Evolutionary conservation across 306 rosid genomes (phyloP).

Genomic region (Oxytropis ochrocephala): DNA sequence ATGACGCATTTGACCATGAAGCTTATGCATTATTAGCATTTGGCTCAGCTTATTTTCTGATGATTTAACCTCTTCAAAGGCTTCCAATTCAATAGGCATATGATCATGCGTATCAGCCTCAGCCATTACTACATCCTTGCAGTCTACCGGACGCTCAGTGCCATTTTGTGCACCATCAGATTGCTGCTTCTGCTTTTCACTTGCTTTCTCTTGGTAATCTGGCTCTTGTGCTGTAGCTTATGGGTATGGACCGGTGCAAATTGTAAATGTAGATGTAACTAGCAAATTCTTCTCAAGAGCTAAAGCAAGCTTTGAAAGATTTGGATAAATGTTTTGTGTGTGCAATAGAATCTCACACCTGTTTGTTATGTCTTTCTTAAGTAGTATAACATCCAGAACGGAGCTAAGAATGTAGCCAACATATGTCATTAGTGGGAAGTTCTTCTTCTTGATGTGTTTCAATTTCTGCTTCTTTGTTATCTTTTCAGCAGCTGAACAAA

Average conservation of each 20-base stretch:
- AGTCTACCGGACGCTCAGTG: slow-evolving; percentile 40
- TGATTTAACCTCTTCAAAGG: slow-evolving; percentile 51
- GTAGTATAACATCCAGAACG: too few relatives aligned
- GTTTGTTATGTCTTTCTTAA: too few relatives aligned
- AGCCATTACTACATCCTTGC: slow-evolving; percentile 64
- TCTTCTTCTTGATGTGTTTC: too few relatives aligned
- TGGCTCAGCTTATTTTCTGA: slow-evolving; percentile 48
- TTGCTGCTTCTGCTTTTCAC: slow-evolving; percentile 43
- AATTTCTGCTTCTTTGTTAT: too few relatives aligned
- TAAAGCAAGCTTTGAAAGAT: slow-evolving; percentile 79
- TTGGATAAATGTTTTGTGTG: slow-evolving; percentile 67
- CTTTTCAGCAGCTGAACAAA: too few relatives aligned
- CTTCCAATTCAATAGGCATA: slow-evolving; percentile 71
- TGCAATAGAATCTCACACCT: slow-evolving; percentile 64
- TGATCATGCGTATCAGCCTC: slow-evolving; percentile 58
- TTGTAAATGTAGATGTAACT: slow-evolving; percentile 71
- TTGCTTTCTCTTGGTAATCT: slow-evolving; percentile 33
- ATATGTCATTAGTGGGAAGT: too few relatives aligned
- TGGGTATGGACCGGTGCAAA: slow-evolving; percentile 43
- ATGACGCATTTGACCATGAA: slow-evolving; percentile 8
- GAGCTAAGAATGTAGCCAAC: too few relatives aligned
- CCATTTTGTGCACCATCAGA: slow-evolving; percentile 49
- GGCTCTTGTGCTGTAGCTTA: slow-evolving; percentile 34
- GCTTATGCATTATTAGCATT: slow-evolving; percentile 40
- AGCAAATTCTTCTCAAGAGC: slow-evolving; percentile 90